Conservation (phyloP, 2,329 filamentous ascomycete species). For the Aspergillus fructus region DNA sequence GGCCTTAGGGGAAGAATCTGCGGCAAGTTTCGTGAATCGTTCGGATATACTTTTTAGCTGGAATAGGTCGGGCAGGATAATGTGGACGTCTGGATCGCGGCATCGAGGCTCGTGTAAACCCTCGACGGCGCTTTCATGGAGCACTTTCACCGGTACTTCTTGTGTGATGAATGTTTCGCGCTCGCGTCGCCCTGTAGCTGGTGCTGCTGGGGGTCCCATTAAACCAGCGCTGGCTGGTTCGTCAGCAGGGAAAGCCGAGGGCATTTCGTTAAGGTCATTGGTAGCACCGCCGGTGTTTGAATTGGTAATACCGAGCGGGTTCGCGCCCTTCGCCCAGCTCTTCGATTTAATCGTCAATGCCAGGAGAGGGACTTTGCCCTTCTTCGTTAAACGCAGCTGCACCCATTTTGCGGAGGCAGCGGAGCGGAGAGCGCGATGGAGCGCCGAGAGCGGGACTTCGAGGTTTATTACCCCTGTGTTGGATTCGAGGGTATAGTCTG, state of each 20-base stretch:
- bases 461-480: slow-evolving; percentile 94
- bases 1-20: slow-evolving; percentile 13
- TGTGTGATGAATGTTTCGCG: slow-evolving; percentile 92
- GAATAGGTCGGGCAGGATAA: slow-evolving; percentile 79
- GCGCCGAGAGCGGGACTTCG: slow-evolving; percentile 82
- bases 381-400: slow-evolving; percentile 87
- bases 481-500: slow-evolving; percentile 78
- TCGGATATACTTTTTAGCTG: slow-evolving; percentile 94
- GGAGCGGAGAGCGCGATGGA: slow-evolving; percentile 89
- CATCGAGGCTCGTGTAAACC: slow-evolving; percentile 90
- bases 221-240: neutral
- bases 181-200: slow-evolving; percentile 55
- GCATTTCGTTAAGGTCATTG: neutral
- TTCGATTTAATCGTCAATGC: slow-evolving; percentile 82
- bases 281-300: slow-evolving; percentile 2
- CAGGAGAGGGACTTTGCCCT: slow-evolving; percentile 80
- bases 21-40: slow-evolving; percentile 78
- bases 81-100: slow-evolving; percentile 89
- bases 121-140: slow-evolving; percentile 80
- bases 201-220: neutral
- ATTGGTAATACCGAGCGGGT: slow-evolving; percentile 55
- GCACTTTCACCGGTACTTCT: slow-evolving; percentile 90
- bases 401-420: slow-evolving; percentile 78
- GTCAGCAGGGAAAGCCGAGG: slow-evolving; percentile 3
- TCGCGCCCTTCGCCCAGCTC: slow-evolving; percentile 44